Evolutionary conservation across 129 eudicot genomes (phyloP).

Genomic region (Pittosporum tobira): DNA sequence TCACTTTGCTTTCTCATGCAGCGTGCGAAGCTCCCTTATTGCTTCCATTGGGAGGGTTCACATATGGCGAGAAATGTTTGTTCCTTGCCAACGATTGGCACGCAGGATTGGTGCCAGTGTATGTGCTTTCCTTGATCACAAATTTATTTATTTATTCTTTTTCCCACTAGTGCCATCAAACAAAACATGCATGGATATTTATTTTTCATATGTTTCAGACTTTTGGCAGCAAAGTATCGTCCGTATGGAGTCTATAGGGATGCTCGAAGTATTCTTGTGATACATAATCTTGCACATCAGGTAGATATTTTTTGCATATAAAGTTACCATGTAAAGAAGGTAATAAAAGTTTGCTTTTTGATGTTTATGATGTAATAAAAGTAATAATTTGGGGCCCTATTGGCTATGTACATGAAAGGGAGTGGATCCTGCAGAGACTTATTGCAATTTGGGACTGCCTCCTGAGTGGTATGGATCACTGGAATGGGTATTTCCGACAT

Average conservation of each 20-base stretch:
- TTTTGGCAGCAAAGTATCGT: conserved; percentile 94
- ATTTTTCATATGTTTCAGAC: conserved; percentile 36
- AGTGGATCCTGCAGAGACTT: conserved; percentile 89
- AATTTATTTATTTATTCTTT: no score
- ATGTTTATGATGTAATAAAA: not conserved
- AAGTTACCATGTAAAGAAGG: no score
- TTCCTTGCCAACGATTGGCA: conserved; percentile 99
- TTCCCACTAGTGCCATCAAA: no score
- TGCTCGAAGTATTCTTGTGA: conserved; percentile 80
- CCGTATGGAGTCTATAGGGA: conserved; percentile 92
- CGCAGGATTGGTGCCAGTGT: conserved; percentile 97
- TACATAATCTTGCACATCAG: conserved; percentile 98
- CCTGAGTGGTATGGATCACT: conserved; percentile 92
- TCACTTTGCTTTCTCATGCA: conserved; percentile 93
- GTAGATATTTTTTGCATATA: conserved; percentile 27
- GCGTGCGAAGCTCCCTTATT: conserved; percentile 99
- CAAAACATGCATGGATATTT: no score
- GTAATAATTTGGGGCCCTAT: no score
- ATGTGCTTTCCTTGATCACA: conserved; percentile 38
- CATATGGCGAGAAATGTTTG: conserved; percentile 90
- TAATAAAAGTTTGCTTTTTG: not conserved
- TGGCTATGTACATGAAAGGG: conserved; percentile 42
- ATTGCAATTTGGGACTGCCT: conserved; percentile 78
- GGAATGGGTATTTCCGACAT: conserved; percentile 95
- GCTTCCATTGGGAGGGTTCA: conserved; percentile 88